A percentile compares a stretch with the other conserved stretches of the same genome.
These are phyloP conservation scores for Euphorbia tirucalli DNA, from an alignment of 345 rosid genomes.

Conservation along the genomic window DNA sequence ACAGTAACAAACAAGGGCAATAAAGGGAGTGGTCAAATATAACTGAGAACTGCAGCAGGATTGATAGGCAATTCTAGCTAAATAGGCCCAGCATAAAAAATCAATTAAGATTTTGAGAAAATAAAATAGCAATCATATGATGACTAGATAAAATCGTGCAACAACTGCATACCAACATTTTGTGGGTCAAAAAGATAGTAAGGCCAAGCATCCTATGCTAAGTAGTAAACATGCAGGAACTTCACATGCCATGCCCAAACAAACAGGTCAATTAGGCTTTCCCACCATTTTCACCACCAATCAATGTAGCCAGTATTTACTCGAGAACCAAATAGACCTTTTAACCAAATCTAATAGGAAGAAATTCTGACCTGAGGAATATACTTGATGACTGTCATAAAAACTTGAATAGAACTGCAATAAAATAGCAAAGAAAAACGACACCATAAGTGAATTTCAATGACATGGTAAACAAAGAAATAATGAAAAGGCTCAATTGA, in stretches of 20 bases:
- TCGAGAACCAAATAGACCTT: neutral
- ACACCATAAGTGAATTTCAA: neutral
- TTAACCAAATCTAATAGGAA: neutral
- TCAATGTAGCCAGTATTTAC: neutral
- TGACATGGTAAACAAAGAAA: neutral
- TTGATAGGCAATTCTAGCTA: neutral
- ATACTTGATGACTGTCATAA: constrained; percentile 79
- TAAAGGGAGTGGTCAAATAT: neutral
- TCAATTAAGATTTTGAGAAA: neutral
- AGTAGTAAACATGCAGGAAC: neutral
- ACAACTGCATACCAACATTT: neutral
- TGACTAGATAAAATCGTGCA: neutral
- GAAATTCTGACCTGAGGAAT: constrained; percentile 69
- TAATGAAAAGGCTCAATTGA: neutral
- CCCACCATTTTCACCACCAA: neutral
- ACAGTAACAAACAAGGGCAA: neutral
- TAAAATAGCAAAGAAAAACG: neutral
- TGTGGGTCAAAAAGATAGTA: neutral
- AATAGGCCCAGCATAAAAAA: neutral
- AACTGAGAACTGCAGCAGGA: neutral
- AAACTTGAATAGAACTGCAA: constrained; percentile 82
- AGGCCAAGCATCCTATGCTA: neutral
- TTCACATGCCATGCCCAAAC: neutral
- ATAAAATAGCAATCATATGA: neutral
- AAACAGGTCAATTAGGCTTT: neutral